Evolutionary conservation across 805 yeast genomes (phyloP).

Genomic region (Ascoidea rubescens): DNA sequence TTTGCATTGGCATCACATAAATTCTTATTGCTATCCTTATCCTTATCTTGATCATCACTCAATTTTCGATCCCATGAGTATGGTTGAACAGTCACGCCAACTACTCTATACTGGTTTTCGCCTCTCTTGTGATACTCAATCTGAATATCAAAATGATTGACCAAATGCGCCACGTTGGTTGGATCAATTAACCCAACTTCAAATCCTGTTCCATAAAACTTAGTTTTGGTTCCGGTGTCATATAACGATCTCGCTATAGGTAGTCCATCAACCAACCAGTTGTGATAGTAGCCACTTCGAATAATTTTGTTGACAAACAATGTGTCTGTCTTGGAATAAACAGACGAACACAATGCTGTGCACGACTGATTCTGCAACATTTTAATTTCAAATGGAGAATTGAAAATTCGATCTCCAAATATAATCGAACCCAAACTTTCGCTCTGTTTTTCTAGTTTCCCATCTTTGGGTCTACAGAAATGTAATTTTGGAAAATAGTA

Average conservation of each 20-base stretch:
- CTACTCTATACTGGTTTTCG: conserved; percentile 64
- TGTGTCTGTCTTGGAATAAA: conserved; percentile 52
- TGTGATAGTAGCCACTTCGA: conserved; percentile 71
- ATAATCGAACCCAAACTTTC: conserved; percentile 88
- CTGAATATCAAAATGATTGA: conserved; percentile 67
- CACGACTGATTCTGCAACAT: conserved; percentile 70
- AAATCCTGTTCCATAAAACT: conserved; percentile 71
- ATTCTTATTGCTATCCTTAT: neutral
- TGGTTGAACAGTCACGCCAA: conserved; percentile 76
- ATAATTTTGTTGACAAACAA: conserved; percentile 68
- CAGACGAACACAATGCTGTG: conserved; percentile 43
- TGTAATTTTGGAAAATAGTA: conserved; percentile 76
- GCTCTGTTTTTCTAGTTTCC: conserved; percentile 38
- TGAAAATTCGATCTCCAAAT: conserved; percentile 90
- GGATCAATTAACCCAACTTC: conserved; percentile 60
- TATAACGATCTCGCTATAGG: conserved; percentile 66
- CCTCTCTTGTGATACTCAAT: conserved; percentile 75
- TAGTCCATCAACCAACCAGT: conserved; percentile 90
- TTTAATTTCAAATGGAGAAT: conserved; percentile 73
- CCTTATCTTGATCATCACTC: neutral
- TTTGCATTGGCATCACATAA: neutral
- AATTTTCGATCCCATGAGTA: conserved; percentile 30
- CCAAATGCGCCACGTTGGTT: conserved; percentile 40
- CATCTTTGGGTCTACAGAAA: conserved; percentile 66
- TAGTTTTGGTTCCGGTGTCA: conserved; percentile 44